Percentiles rank a stretch among this genome's conserved stretches.
Conservation (phyloP, 1,284 basidiomycete genomes). For the Cystobasidium pallidum region DNA sequence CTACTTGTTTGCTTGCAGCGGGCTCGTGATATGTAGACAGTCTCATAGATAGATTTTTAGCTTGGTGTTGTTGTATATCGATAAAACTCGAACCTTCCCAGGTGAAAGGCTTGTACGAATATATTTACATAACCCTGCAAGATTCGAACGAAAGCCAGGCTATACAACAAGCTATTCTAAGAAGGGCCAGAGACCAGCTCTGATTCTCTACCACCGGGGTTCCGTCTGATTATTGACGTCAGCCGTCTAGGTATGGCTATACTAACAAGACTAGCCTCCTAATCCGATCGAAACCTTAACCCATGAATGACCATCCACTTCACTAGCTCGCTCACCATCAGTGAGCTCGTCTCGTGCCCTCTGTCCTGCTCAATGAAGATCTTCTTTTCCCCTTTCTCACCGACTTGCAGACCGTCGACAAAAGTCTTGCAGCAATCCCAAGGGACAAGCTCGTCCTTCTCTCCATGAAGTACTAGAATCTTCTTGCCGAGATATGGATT, state of each 20-base stretch:
- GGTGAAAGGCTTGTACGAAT: no score
- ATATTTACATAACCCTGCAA: no score
- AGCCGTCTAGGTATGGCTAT: no score
- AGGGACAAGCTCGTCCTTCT: slow-evolving; percentile 54
- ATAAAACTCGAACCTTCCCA: no score
- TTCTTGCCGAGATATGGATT: slow-evolving; percentile 72
- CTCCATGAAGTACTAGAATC: slow-evolving; percentile 68
- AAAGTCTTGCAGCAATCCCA: slow-evolving; percentile 55
- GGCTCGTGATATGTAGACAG: not conserved
- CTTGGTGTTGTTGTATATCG: slow-evolving; percentile 2
- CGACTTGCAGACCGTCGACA: slow-evolving; percentile 52
- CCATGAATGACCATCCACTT: slow-evolving; percentile 36
- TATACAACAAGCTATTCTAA: not conserved
- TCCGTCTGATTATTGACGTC: no score
- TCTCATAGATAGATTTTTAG: not conserved
- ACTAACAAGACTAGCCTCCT: no score
- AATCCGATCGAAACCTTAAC: not conserved
- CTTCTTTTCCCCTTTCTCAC: slow-evolving; percentile 29
- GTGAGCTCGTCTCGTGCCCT: slow-evolving; percentile 36
- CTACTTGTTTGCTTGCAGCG: not conserved
- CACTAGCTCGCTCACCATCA: slow-evolving; percentile 36
- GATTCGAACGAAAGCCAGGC: no score
- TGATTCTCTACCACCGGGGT: not conserved
- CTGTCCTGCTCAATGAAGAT: slow-evolving; percentile 23
- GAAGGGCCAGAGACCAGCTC: not conserved